Conservation (phyloP, 768 basidiomycete species). For the Tricholoma furcatifolium region DNA sequence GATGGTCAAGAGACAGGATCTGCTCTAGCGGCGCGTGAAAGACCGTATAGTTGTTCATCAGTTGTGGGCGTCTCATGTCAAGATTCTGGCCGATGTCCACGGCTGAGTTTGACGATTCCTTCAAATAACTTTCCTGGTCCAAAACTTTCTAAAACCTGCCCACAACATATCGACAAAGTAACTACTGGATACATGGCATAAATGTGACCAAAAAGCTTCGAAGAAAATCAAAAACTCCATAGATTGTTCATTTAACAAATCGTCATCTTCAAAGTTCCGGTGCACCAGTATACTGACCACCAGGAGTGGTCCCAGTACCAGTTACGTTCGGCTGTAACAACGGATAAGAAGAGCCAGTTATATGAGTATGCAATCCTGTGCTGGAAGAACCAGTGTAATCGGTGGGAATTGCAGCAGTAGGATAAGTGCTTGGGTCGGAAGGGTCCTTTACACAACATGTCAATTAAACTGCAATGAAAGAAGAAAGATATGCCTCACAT, state of each 20-base stretch:
- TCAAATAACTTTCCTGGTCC: too few relatives aligned
- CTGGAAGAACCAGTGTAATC: slow-evolving; percentile 11
- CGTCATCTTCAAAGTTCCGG: slow-evolving; percentile 24
- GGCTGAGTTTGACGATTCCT: too few relatives aligned
- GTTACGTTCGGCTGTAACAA: slow-evolving; percentile 17
- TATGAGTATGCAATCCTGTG: slow-evolving; percentile 15
- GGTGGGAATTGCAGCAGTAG: slow-evolving; percentile 19
- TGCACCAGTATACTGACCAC: slow-evolving; percentile 29
- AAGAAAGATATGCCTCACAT: slow-evolving; percentile 29
- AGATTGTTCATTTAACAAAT: not conserved
- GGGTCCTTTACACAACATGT: slow-evolving; percentile 26
- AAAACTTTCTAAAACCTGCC: too few relatives aligned
- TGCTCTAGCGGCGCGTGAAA: not conserved
- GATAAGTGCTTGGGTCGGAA: slow-evolving; percentile 43
- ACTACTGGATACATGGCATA: too few relatives aligned
- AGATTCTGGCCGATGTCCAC: not conserved
- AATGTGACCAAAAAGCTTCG: too few relatives aligned
- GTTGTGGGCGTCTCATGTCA: slow-evolving; percentile 1
- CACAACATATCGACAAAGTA: too few relatives aligned
- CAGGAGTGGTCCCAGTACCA: slow-evolving; percentile 10
- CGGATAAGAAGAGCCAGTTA: slow-evolving; percentile 16
- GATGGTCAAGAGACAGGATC: not conserved
- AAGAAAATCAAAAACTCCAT: not conserved
- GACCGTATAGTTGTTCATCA: not conserved
- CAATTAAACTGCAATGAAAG: not conserved